A percentile compares a stretch with the other conserved stretches of the same genome.
Evolutionary conservation across 108 stramenopile species (phyloP).

Genomic region (Nitzschia palea): DNA sequence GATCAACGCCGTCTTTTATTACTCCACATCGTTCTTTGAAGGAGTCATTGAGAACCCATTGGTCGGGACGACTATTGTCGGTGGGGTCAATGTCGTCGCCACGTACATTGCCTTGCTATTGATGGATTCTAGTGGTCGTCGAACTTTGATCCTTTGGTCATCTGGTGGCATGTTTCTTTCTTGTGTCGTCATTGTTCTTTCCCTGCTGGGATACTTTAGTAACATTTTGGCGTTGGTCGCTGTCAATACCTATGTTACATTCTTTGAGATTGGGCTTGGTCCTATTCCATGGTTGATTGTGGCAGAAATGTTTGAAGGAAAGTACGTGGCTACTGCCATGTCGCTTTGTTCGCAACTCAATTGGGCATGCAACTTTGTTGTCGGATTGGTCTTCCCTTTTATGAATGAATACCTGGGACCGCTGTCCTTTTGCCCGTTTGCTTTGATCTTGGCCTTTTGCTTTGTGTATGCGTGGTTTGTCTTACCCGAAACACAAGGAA

Average conservation of each 20-base stretch:
- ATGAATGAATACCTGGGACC: constrained; percentile 69
- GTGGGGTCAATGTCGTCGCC: constrained; percentile 94
- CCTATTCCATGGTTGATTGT: constrained; percentile 96
- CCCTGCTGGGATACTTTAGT: constrained; percentile 60
- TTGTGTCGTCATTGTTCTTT: constrained; percentile 63
- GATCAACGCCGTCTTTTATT: constrained; percentile 99
- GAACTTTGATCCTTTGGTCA: constrained; percentile 86
- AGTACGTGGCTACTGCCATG: constrained; percentile 89
- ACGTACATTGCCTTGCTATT: constrained; percentile 88
- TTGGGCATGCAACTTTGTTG: constrained; percentile 92
- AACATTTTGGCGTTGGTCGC: constrained; percentile 66
- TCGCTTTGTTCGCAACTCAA: constrained; percentile 78
- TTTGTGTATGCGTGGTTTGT: constrained; percentile 51
- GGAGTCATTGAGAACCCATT: constrained; percentile 90
- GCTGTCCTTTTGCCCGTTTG: constrained; percentile 85
- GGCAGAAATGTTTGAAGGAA: constrained; percentile 83
- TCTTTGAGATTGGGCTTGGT: constrained; percentile 97
- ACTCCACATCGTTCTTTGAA: constrained; percentile 95
- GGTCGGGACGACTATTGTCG: constrained; percentile 88
- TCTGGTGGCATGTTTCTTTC: constrained; percentile 81
- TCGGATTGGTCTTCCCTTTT: constrained; percentile 88
- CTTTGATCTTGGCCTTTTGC: constrained; percentile 53
- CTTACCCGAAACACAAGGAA: constrained; percentile 86
- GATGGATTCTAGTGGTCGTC: constrained; percentile 88
- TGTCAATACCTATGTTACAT: constrained; percentile 83